Conservation (phyloP, 2,329 filamentous ascomycete species). For the Phaeoacremonium minimum region DNA sequence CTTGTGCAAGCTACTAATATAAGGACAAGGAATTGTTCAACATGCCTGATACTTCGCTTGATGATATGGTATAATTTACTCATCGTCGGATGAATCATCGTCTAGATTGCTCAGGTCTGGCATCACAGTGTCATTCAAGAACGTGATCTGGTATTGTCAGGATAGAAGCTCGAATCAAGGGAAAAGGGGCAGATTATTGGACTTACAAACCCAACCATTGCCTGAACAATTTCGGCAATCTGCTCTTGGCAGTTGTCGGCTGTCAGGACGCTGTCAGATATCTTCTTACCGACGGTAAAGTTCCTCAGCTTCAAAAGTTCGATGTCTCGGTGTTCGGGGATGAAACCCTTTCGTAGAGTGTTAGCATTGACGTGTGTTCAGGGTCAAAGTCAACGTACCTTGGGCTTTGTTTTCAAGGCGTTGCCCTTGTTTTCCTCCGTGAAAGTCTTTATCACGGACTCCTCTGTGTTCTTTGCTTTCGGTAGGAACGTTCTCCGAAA, state of each 20-base stretch:
- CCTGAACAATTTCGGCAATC: conserved; percentile 59
- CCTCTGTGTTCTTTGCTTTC: conserved; percentile 44
- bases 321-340: conserved; percentile 72
- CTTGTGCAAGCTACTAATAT: too few relatives aligned
- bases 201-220: conserved; percentile 79
- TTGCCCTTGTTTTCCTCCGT: conserved; percentile 63
- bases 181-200: conserved; percentile 5
- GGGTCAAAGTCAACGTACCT: conserved; percentile 44
- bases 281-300: conserved; percentile 66
- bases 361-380: conserved; percentile 1
- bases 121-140: conserved; percentile 70
- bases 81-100: conserved; percentile 43
- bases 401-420: conserved; percentile 81
- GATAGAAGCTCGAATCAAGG: conserved; percentile 1
- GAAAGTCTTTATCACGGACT: conserved; percentile 65
- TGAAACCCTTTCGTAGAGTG: conserved; percentile 57
- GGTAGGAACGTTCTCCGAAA: conserved; percentile 65
- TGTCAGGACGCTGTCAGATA: conserved; percentile 63
- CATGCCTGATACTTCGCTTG: too few relatives aligned
- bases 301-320: conserved; percentile 75
- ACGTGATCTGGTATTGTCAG: conserved; percentile 51
- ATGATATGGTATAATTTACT: too few relatives aligned
- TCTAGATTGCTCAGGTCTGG: conserved; percentile 53
- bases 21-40: too few relatives aligned
- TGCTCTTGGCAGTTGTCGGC: conserved; percentile 58